Evolutionary conservation across 140 eudicot genomes (phyloP).

Genomic region (Anethum foeniculum): DNA sequence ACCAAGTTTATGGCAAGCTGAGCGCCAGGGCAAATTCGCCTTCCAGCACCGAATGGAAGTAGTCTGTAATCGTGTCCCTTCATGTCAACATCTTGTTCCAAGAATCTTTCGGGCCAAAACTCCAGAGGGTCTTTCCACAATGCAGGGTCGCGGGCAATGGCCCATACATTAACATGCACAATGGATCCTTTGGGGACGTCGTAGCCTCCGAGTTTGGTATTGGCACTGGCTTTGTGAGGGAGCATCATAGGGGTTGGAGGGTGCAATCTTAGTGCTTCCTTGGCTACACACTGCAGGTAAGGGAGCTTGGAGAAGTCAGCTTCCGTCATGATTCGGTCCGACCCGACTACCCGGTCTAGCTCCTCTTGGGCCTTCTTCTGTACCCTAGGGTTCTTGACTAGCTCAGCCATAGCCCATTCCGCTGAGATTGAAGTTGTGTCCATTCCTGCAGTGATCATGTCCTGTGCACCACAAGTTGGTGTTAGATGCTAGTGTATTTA

Average conservation of each 20-base stretch:
- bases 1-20: conserved; percentile 61
- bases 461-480: conserved; percentile 31
- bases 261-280: conserved; percentile 75
- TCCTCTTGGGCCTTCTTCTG: conserved; percentile 84
- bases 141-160: conserved; percentile 68
- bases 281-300: conserved; percentile 57
- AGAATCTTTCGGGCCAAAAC: conserved; percentile 69
- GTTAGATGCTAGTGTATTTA: neutral
- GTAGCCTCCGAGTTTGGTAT: conserved; percentile 63
- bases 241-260: conserved; percentile 92
- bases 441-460: conserved; percentile 89
- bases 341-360: conserved; percentile 64
- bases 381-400: conserved; percentile 68
- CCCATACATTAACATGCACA: conserved; percentile 77
- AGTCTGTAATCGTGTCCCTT: conserved; percentile 74
- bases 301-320: conserved; percentile 72
- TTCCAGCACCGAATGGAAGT: conserved; percentile 75
- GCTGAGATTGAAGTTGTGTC: conserved; percentile 71
- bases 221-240: conserved; percentile 64
- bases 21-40: conserved; percentile 80
- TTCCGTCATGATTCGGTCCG: conserved; percentile 58
- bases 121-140: conserved; percentile 64
- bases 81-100: conserved; percentile 77
- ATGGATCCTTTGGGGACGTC: conserved; percentile 68
- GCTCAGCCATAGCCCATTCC: conserved; percentile 83